These are phyloP conservation scores for Claviceps arundinis DNA, from an alignment of 2,329 filamentous ascomycete species.

Conservation along the genomic window DNA sequence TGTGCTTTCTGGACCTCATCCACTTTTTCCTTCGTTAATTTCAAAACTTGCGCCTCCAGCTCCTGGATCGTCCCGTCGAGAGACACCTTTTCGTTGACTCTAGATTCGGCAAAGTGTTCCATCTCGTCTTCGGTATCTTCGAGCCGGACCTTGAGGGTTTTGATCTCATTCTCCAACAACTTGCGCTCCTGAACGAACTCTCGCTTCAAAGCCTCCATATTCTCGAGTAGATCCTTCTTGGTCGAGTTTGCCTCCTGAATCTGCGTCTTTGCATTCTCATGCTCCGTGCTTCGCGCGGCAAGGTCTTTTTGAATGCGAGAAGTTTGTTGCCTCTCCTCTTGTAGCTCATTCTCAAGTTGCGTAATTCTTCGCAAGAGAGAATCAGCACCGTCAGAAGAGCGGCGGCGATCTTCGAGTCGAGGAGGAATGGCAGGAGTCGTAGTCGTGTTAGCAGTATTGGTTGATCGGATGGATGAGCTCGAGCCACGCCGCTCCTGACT, in stretches of 20 bases:
- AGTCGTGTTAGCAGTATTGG: background rate
- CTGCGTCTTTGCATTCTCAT: slow-evolving; percentile 50
- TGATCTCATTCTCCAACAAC: slow-evolving; percentile 69
- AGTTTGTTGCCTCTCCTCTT: slow-evolving; percentile 55
- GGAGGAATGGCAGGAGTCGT: background rate
- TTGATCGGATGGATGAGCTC: slow-evolving; percentile 33
- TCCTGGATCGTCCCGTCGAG: slow-evolving; percentile 55
- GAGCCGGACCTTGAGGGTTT: slow-evolving; percentile 58
- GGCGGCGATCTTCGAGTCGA: slow-evolving; percentile 29
- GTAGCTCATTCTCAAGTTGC: slow-evolving; percentile 67
- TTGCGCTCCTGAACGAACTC: slow-evolving; percentile 81
- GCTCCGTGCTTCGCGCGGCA: slow-evolving; percentile 39
- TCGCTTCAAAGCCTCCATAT: slow-evolving; percentile 81
- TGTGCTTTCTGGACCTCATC: slow-evolving; percentile 46
- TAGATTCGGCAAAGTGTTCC: slow-evolving; percentile 68
- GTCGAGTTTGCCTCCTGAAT: slow-evolving; percentile 81
- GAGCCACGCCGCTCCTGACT: slow-evolving; percentile 37
- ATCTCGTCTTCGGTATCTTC: slow-evolving; percentile 91
- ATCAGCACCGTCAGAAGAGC: slow-evolving; percentile 34
- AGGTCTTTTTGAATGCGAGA: slow-evolving; percentile 58
- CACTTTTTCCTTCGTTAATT: slow-evolving; percentile 40
- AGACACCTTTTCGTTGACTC: slow-evolving; percentile 65
- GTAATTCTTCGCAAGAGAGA: slow-evolving; percentile 34
- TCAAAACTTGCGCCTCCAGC: slow-evolving; percentile 60
- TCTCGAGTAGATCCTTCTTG: slow-evolving; percentile 86